Base-by-base conservation (phyloP, 177 flowering plant species). In the Tripterygium wilfordii region DNA sequence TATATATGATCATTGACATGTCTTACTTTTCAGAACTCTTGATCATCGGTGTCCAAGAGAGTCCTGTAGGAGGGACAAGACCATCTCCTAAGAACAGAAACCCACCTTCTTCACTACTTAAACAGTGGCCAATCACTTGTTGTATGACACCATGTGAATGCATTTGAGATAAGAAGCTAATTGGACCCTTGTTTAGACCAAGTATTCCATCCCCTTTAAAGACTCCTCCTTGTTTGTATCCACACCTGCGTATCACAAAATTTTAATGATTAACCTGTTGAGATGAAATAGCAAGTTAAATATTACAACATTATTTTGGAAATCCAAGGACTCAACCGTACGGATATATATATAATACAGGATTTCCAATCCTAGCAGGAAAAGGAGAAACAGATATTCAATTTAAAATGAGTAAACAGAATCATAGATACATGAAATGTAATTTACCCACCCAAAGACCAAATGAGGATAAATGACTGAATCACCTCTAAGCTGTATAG, bases 181-280 rank as follows among this genome's bases (percentile, higher is more conserved):
- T 53, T 63, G 70, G 68, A 13, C 86, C 84, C 29, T 37, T 44
- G 36, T 91, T 94, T 36, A 94, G 88, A 38, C 96, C 99, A 17
- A 94, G 81, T 24, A 94, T 78, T 49, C 99, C 99, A 47, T 84
- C 90, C 0, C 76, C 72, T 42, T 45, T 1, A 67, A 45, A 37
- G 66, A 60, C 22, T 71, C n/a, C n/a, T n/a, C n/a, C 64, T 55
- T 85, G 92, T 64, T 83, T 67, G 52, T 83, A 90, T 25, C 97
- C 97, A 62, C 99, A 94, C 39, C 99, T 94, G 71, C 55, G 74
- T 35, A 36, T n/a, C n/a, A n/a, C n/a, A n/a, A n/a, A n/a, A n/a
- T n/a, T n/a, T n/a, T n/a, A n/a, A n/a, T n/a, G n/a, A n/a, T n/a
- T n/a, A n/a, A n/a, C n/a, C n/a, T 10, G 21, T 1, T 13, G 10